Base-by-base conservation (phyloP, 192 early-diverging fungal genomes). In the Rhizophlyctis rosea region DNA sequence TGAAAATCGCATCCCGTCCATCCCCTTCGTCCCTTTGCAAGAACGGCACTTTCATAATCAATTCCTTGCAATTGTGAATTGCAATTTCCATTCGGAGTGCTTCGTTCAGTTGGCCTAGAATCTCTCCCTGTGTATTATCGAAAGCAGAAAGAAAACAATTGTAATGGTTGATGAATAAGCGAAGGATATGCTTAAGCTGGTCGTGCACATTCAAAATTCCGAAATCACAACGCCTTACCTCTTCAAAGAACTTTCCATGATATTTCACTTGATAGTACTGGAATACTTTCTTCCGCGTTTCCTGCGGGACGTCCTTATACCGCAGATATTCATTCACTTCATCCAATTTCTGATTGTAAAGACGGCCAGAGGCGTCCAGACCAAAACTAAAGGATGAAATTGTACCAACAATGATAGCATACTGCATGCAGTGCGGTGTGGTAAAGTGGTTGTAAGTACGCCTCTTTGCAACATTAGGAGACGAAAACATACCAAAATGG, bases 281-380 rank as follows among this genome's bases (percentile, higher is more conserved):
- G 18, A 47, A 29, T 9, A 82, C 69, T 59, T 71, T 68, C 18
- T 62, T 33, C 27, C 61, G 50, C n/a, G 75, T 49, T 1, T 61
- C 47, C 25, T 59, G 49, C 31, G 51, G 54, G 9, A 82, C 29
- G 56, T 66, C 62, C 55, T 77, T 74, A 60, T 76, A 77, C 1
- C 51, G 69, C 69, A 80, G 73, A 67, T 82, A 82, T 53, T 82
- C 71, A 34, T 72, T 72, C 11, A 82, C 73, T 71, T 82, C 77
- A 39, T 82, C 81, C 11, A 82, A 69, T 54, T 76, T 77, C 34
- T 80, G 67, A 23, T 68, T 77, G 57, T 69, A 78, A 61, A 62
- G 55, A 11, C 71, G 62, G 3, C 78, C 78, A 16, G 69, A 74
- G 24, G 75, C 63, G 52, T 82, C 81, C 29, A 82, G 56, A 3